Evolutionary conservation across 1,284 basidiomycete species (phyloP).

Genomic region (Ustilago trichophora): DNA sequence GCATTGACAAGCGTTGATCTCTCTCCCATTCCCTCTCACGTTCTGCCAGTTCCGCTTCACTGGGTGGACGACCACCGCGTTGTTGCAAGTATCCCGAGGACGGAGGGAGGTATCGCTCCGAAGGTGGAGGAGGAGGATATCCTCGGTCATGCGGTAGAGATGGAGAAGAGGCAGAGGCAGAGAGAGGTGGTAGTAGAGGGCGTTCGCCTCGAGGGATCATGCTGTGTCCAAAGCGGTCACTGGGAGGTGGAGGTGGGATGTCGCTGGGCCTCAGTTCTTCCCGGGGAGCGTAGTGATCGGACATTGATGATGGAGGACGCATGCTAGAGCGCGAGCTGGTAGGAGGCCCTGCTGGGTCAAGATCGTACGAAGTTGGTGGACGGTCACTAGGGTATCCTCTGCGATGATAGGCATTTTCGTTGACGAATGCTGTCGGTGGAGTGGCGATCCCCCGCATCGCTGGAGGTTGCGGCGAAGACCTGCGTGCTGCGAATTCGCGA

Average conservation of each 20-base stretch:
- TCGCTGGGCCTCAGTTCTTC: constrained; percentile 5
- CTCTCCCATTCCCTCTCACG: no score
- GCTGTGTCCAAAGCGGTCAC: neutral
- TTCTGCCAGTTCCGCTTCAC: no score
- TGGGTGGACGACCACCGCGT: no score
- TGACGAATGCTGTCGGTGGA: constrained; percentile 12
- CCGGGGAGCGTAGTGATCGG: constrained; percentile 2
- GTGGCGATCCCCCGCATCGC: constrained; percentile 3
- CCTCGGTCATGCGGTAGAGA: neutral
- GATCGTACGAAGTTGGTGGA: constrained; percentile 3
- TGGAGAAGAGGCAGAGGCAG: constrained; percentile 1
- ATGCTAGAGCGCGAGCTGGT: no score
- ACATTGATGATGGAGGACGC: neutral
- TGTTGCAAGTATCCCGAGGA: no score
- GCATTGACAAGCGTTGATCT: no score
- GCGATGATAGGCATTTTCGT: constrained; percentile 2
- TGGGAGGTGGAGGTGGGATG: neutral
- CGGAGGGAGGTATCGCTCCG: no score
- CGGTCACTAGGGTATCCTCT: neutral
- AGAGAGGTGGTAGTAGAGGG: constrained; percentile 18
- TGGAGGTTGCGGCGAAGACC: constrained; percentile 4
- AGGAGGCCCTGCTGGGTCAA: constrained; percentile 1
- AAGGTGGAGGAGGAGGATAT: no score
- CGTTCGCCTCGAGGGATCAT: neutral
- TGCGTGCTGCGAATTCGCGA: constrained; percentile 2